These are phyloP conservation scores for Rhynchospora tenuis DNA, from an alignment of 176 grass and related monocot species.

Conservation along the genomic window DNA sequence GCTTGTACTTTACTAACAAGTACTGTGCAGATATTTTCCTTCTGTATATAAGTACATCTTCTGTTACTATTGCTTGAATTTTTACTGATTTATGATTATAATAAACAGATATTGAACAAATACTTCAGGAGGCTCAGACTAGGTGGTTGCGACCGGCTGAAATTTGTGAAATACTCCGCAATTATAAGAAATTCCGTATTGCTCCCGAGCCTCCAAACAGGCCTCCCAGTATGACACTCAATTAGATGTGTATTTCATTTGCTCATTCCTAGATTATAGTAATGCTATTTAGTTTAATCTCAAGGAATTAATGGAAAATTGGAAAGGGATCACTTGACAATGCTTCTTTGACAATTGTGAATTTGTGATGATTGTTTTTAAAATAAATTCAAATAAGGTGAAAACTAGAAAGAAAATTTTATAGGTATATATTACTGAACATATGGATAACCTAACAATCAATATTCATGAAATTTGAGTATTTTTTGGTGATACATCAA, in stretches of 20 bases:
- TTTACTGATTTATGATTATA: conserved; percentile 8
- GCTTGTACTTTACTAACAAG: not conserved
- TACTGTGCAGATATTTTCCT: not conserved
- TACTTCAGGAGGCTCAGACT: conserved; percentile 82
- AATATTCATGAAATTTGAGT: too few relatives aligned
- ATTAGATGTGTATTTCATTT: conserved; percentile 9
- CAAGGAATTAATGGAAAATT: too few relatives aligned
- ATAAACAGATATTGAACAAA: conserved; percentile 85
- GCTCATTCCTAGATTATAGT: not conserved
- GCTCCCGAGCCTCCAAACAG: conserved; percentile 81
- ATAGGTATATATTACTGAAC: too few relatives aligned
- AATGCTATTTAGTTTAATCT: too few relatives aligned
- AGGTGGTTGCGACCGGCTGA: conserved; percentile 86
- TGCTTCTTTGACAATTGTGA: too few relatives aligned
- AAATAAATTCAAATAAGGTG: too few relatives aligned
- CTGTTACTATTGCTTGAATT: not conserved
- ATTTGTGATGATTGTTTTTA: too few relatives aligned
- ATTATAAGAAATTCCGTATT: conserved; percentile 77
- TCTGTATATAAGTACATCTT: not conserved
- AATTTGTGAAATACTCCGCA: conserved; percentile 96
- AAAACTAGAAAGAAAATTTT: too few relatives aligned
- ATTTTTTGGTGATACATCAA: too few relatives aligned
- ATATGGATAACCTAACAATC: too few relatives aligned
- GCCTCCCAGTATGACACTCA: conserved; percentile 66
- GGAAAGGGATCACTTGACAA: too few relatives aligned